Conservation (phyloP, 768 basidiomycete genomes). For the Suillus decipiens region DNA sequence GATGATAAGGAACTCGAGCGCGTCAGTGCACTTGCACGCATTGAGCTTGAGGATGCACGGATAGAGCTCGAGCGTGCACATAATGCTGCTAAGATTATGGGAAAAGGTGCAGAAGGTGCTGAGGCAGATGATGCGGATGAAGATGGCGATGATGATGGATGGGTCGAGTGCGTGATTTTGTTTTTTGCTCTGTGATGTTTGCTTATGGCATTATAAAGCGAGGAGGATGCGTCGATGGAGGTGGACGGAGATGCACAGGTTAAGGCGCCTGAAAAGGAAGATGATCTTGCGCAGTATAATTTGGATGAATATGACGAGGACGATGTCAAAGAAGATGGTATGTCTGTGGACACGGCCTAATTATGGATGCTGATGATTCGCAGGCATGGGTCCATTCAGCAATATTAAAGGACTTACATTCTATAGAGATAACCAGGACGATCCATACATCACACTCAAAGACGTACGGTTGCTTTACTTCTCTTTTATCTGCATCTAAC, state of each 20-base stretch:
- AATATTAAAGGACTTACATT: constrained; percentile 95
- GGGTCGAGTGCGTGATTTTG: constrained; percentile 81
- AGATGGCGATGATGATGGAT: constrained; percentile 54
- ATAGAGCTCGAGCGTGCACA: constrained; percentile 82
- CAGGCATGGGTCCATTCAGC: constrained; percentile 82
- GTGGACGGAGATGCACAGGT: constrained; percentile 43
- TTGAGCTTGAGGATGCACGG: constrained; percentile 89
- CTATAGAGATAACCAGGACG: constrained; percentile 89
- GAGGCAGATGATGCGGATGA: constrained; percentile 60
- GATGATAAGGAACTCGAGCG: constrained; percentile 90
- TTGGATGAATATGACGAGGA: constrained; percentile 86
- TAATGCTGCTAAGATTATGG: constrained; percentile 72
- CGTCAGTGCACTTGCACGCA: constrained; percentile 82
- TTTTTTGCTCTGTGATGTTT: constrained; percentile 16
- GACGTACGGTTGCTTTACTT: constrained; percentile 53
- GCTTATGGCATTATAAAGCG: constrained; percentile 31
- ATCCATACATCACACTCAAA: constrained; percentile 96
- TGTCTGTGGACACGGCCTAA: background rate
- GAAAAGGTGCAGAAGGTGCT: constrained; percentile 61
- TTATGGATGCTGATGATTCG: background rate
- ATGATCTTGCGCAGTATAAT: constrained; percentile 85
- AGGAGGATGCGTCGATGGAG: constrained; percentile 64
- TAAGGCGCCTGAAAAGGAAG: constrained; percentile 39
- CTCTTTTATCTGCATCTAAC: constrained; percentile 10
- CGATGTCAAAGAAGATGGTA: constrained; percentile 50